phyloP scores from a whole-genome alignment of 495 filamentous ascomycete species.

The Podospora anserina region DNA sequence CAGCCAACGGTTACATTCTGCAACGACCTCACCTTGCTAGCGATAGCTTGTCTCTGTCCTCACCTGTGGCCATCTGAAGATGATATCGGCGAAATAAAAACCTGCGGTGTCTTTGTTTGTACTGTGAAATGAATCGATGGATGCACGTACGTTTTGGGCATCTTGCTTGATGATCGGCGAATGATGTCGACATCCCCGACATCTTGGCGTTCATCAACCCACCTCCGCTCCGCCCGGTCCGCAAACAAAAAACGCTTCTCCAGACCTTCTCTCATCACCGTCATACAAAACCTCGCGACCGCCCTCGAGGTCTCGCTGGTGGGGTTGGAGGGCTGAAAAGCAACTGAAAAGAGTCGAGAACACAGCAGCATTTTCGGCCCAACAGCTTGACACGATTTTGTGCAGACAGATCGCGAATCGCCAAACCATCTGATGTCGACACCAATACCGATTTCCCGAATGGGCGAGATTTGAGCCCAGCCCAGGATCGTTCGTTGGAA shows the following conservation, averaged over 20 bases:
- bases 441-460: slow-evolving; percentile 1
- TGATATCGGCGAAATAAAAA: not conserved
- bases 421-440: not conserved
- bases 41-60: not conserved
- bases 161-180: slow-evolving; percentile 4
- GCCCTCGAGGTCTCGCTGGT: not conserved
- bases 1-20: slow-evolving; percentile 1
- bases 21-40: not conserved
- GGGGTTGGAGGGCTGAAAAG: not conserved
- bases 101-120: not conserved
- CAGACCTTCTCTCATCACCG: not conserved
- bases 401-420: not conserved
- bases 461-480: slow-evolving; percentile 2
- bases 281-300: not conserved
- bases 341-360: not conserved
- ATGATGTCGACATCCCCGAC: slow-evolving; percentile 13
- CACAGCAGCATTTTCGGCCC: not conserved
- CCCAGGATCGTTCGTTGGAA: slow-evolving; percentile 1
- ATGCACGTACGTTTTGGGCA: not conserved
- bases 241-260: slow-evolving; percentile 1
- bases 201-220: slow-evolving; percentile 5
- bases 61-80: not conserved
- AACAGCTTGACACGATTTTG: not conserved
- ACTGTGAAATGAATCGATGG: not conserved
- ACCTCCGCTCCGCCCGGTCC: slow-evolving; percentile 9